These are phyloP conservation scores for Suillus subluteus DNA, from an alignment of 768 basidiomycete genomes.

Conservation along the genomic window DNA sequence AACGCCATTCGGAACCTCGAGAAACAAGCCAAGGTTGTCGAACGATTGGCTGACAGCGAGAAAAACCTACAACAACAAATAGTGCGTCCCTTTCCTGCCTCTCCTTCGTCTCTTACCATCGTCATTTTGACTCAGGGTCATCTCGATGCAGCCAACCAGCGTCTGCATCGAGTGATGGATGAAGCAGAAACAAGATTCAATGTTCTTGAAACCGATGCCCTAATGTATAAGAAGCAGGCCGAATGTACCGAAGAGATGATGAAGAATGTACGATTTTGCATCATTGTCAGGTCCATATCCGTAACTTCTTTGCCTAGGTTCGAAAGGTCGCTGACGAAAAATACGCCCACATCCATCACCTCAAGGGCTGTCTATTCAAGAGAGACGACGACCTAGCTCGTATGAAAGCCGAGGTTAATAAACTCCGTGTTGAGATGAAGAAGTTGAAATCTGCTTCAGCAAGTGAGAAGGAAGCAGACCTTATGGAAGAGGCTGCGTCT, in stretches of 20 bases:
- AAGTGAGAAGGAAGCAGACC: constrained; percentile 37
- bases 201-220: constrained; percentile 34
- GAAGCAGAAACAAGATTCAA: constrained; percentile 31
- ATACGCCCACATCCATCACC: constrained; percentile 25
- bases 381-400: constrained; percentile 52
- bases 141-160: constrained; percentile 49
- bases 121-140: constrained; percentile 31
- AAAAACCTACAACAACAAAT: constrained; percentile 60
- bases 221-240: constrained; percentile 36
- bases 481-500: constrained; percentile 55
- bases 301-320: constrained; percentile 29
- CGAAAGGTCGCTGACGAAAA: constrained; percentile 36
- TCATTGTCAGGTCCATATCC: neutral
- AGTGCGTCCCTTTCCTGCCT: constrained; percentile 44
- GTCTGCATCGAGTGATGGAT: constrained; percentile 35
- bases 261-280: constrained; percentile 39
- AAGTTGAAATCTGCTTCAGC: constrained; percentile 38
- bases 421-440: constrained; percentile 48
- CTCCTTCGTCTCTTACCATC: neutral
- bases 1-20: constrained; percentile 57
- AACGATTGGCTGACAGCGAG: constrained; percentile 66
- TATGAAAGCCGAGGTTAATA: constrained; percentile 56
- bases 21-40: constrained; percentile 65
- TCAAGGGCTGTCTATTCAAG: constrained; percentile 24
- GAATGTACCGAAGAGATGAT: constrained; percentile 45